Evolutionary conservation across 345 rosid species (phyloP), one percentile per base, ranked within the genome.

Genomic region (Trapa incisa): DNA sequence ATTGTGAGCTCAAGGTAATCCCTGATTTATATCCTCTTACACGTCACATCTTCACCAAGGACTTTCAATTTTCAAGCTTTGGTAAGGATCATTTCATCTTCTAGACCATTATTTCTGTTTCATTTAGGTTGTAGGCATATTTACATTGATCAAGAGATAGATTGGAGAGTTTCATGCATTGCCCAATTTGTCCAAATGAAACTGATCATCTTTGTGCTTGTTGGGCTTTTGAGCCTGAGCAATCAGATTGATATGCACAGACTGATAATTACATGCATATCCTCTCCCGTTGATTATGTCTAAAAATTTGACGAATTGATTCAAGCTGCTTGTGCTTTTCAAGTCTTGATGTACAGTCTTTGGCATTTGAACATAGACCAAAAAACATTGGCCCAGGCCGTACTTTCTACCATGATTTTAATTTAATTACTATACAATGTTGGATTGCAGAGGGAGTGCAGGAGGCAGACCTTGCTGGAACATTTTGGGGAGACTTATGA

Each of bases 401-500:
- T 32, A 33, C 61, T 52, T 35, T 48, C 64, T 70, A 8, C 66
- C 12, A 54, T 1, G 10, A 22, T 11, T 22, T 16, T 57, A 58
- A 58, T 29, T 32, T 32, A 3, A 29, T 17, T 1, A n/a, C 4
- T 15, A 5, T 57, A 37, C 4, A 45, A 36, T 67, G 22, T 41
- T 13, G 61, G 36, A 67, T 11, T 73, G 57, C 72, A 88, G 96
- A 81, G 68, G 58, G 89, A 91, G 79, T 91, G 92, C 75, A 76
- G 86, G 70, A 80, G 89, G 70, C 92, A 94, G 70, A 79, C 83
- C 47, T 77, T 94, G 69, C 95, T 94, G 7, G 83, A 78, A 45
- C 85, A 94, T 79, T 94, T 94, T 72, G 99, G 89, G 69, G 92
- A 88, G 67, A 75, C 82, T 52, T 86, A 86, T 72, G 92, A 88